Conservation (phyloP, 805 yeast genomes). For the Wickerhamomyces hampshirensis region DNA sequence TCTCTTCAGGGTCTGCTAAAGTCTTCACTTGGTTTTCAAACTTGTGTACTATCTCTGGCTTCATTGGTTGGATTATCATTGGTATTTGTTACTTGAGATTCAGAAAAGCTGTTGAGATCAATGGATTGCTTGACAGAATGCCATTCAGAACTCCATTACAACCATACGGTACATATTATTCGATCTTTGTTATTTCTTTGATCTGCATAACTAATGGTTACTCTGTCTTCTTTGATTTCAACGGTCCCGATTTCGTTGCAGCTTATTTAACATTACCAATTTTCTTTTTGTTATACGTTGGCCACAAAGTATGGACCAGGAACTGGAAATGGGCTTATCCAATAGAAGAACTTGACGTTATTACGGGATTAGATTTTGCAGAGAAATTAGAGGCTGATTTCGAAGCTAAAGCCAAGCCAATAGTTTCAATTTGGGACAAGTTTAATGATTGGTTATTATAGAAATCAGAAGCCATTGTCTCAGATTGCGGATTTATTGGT, state of each 20-base stretch:
- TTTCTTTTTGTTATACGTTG: slow-evolving; percentile 47
- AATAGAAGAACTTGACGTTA: slow-evolving; percentile 53
- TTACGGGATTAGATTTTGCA: slow-evolving; percentile 54
- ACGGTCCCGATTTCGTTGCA: slow-evolving; percentile 54
- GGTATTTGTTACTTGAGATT: slow-evolving; percentile 63
- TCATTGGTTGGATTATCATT: slow-evolving; percentile 72
- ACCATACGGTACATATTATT: slow-evolving; percentile 54
- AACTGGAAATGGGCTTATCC: slow-evolving; percentile 45
- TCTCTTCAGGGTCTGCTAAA: slow-evolving; percentile 48
- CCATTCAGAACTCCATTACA: slow-evolving; percentile 54
- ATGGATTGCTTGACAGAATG: slow-evolving; percentile 48
- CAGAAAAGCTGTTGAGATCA: slow-evolving; percentile 56
- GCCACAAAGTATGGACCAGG: slow-evolving; percentile 48
- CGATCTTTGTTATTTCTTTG: slow-evolving; percentile 44
- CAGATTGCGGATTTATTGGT: too few species aligned
- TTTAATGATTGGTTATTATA: slow-evolving; percentile 21
- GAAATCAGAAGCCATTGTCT: too few species aligned
- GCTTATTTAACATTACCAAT: slow-evolving; percentile 67
- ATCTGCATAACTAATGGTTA: slow-evolving; percentile 69
- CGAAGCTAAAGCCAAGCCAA: slow-evolving; percentile 10
- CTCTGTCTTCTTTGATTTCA: slow-evolving; percentile 47
- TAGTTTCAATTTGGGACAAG: slow-evolving; percentile 10
- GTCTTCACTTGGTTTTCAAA: slow-evolving; percentile 71
- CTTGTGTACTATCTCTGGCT: slow-evolving; percentile 71
- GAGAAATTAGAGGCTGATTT: slow-evolving; percentile 34